These are phyloP conservation scores for Trichoderma koningii DNA, from an alignment of 2,329 filamentous ascomycete species.

Conservation along the genomic window DNA sequence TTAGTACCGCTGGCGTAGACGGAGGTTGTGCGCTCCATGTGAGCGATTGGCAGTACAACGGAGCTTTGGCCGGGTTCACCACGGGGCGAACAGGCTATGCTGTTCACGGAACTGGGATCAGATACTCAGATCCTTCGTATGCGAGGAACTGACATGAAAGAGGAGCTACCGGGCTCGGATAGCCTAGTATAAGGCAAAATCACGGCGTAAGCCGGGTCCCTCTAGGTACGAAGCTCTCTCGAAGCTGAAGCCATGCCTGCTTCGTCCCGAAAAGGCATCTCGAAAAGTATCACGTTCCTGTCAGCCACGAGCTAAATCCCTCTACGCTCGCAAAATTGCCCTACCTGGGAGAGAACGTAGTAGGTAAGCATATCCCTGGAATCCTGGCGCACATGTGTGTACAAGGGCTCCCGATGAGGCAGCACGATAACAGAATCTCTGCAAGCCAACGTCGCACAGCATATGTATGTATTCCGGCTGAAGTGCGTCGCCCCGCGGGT, in stretches of 20 bases:
- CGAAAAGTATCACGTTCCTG: background rate
- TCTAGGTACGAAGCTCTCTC: constrained; percentile 3
- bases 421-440: background rate
- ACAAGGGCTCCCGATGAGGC: background rate
- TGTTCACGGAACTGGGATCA: background rate
- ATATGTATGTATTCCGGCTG: background rate
- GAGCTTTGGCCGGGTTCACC: background rate
- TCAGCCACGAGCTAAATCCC: background rate
- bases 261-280: constrained; percentile 5
- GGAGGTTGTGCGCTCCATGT: background rate
- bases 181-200: background rate
- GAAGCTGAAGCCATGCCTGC: background rate
- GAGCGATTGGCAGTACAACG: background rate
- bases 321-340: background rate
- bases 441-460: constrained; percentile 2
- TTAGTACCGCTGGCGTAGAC: background rate
- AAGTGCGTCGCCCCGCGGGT: constrained; percentile 4
- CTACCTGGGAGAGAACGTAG: background rate
- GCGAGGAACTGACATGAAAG: constrained; percentile 6
- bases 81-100: background rate
- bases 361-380: background rate
- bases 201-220: background rate
- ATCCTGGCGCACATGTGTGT: background rate
- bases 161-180: background rate
- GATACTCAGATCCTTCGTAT: constrained; percentile 1